Evolutionary conservation across 2,329 filamentous ascomycete genomes (phyloP).

Genomic region (Tolypocladium guangdongense): DNA sequence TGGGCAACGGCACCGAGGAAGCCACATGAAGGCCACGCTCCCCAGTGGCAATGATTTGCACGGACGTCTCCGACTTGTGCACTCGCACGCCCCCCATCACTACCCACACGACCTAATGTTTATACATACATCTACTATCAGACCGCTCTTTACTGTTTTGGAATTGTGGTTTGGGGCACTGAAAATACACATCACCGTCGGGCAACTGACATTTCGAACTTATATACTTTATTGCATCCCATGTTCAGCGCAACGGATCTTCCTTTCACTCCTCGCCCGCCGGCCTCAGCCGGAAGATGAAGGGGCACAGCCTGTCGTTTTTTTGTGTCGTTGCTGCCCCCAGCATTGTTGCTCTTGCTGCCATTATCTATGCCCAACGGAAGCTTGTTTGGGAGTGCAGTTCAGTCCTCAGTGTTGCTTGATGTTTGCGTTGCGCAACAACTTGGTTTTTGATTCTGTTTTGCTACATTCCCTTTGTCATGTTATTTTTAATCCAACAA

Average conservation of each 20-base stretch:
- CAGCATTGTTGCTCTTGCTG: not conserved
- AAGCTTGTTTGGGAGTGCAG: not conserved
- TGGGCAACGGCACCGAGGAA: slow-evolving; percentile 23
- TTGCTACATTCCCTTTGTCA: slow-evolving; percentile 1
- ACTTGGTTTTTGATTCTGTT: not conserved
- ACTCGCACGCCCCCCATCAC: not conserved
- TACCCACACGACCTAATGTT: not conserved
- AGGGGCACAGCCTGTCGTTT: not conserved
- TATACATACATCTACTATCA: not conserved
- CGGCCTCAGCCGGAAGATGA: not conserved
- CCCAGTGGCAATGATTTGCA: not conserved
- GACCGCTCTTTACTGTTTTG: not conserved
- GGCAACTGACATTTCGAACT: slow-evolving; percentile 8
- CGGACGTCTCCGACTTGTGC: not conserved
- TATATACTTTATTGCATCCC: not conserved
- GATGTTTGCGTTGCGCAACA: not conserved
- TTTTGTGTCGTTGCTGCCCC: not conserved
- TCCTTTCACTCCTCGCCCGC: not conserved
- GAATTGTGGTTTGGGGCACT: slow-evolving; percentile 2
- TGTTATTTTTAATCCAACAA: not conserved
- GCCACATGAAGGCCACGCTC: slow-evolving; percentile 8
- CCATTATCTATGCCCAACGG: not conserved
- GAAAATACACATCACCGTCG: slow-evolving; percentile 8
- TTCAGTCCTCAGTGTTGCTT: not conserved
- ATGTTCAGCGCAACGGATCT: not conserved